Evolutionary conservation across 352 stramenopile species (phyloP).

Genomic region (Phytophthora pini): DNA sequence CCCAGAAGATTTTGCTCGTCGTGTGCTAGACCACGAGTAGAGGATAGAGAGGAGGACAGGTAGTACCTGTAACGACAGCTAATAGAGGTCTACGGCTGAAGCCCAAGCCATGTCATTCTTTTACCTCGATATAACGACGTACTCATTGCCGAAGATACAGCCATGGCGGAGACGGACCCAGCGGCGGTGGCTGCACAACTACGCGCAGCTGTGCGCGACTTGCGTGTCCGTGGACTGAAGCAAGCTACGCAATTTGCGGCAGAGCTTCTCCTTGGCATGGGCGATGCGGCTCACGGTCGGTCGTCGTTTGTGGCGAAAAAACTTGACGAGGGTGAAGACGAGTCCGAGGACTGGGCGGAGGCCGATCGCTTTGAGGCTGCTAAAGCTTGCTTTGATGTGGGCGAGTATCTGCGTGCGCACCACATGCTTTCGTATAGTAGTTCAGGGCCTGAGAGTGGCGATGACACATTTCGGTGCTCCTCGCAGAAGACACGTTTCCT

Average conservation of each 20-base stretch:
- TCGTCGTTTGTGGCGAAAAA: slow-evolving; percentile 3
- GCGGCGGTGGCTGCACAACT: slow-evolving; percentile 49
- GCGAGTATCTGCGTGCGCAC: slow-evolving; percentile 79
- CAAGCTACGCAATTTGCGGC: slow-evolving; percentile 75
- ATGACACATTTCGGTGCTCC: slow-evolving; percentile 3
- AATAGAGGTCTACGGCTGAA: no score
- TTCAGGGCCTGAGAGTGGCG: neutral
- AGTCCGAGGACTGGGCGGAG: slow-evolving; percentile 25
- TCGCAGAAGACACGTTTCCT: slow-evolving; percentile 70
- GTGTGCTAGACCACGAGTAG: slow-evolving; percentile 20
- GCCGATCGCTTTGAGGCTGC: slow-evolving; percentile 69
- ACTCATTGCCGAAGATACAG: neutral
- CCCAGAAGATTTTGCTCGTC: slow-evolving; percentile 31
- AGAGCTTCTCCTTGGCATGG: slow-evolving; percentile 79
- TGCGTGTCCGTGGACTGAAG: slow-evolving; percentile 68
- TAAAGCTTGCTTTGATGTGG: slow-evolving; percentile 69
- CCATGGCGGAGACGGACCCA: slow-evolving; percentile 22
- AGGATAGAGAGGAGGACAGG: slow-evolving; percentile 11
- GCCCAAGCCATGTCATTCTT: neutral
- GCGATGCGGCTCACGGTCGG: slow-evolving; percentile 36
- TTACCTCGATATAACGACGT: no score
- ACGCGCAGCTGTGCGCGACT: slow-evolving; percentile 51
- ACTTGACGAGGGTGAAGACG: slow-evolving; percentile 11
- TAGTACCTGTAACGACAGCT: neutral
- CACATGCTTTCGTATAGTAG: slow-evolving; percentile 48